These are phyloP conservation scores for Phytophthora uliginosa DNA, from an alignment of 352 stramenopile species.

Conservation along the genomic window DNA sequence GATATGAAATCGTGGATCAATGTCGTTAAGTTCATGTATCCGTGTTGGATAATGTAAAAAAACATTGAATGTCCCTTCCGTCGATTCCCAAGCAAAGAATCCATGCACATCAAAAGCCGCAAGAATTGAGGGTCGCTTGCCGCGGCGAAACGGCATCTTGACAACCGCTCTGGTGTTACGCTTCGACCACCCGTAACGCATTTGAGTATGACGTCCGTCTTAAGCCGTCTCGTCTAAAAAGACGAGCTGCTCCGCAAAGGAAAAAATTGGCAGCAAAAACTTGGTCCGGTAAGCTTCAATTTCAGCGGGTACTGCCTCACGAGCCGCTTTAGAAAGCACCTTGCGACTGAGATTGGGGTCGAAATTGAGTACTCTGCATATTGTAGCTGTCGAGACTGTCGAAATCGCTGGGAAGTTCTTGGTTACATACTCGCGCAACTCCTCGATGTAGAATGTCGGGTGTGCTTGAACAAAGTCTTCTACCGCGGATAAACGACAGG, in stretches of 20 bases:
- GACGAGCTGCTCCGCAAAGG: neutral
- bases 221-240: neutral
- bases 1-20: too few species aligned
- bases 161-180: neutral
- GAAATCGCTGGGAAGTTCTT: too few species aligned
- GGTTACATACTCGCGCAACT: slow-evolving; percentile 5
- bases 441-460: slow-evolving; percentile 17
- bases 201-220: neutral
- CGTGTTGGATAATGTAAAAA: too few species aligned
- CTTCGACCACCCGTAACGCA: neutral
- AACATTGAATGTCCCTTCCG: neutral
- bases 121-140: neutral
- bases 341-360: slow-evolving; percentile 10
- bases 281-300: neutral
- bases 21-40: too few species aligned
- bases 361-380: too few species aligned
- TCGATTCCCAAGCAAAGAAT: neutral
- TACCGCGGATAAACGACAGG: neutral
- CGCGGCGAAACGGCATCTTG: neutral
- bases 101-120: neutral
- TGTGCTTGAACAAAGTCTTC: neutral
- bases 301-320: slow-evolving; percentile 5
- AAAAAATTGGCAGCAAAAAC: neutral
- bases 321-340: slow-evolving; percentile 6
- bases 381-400: too few species aligned